phyloP scores from a whole-genome alignment of 2,329 filamentous ascomycete genomes.

The Exophiala xenobiotica region DNA sequence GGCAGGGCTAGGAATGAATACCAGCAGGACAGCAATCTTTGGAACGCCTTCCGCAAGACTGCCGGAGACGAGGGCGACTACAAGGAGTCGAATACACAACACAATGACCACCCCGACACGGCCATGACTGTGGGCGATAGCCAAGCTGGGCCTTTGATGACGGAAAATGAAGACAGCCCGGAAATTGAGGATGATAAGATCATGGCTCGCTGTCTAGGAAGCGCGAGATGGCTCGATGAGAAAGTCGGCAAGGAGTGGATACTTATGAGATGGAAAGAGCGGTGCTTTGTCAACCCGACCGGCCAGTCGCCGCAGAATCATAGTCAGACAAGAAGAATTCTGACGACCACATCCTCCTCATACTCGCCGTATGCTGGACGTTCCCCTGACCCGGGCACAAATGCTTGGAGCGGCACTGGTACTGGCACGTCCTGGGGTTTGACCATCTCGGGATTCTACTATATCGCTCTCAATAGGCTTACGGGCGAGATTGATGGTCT shows the following conservation, averaged over 20 bases:
- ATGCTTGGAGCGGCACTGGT: too few species aligned
- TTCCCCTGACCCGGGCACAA: background rate
- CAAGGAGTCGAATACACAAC: constrained; percentile 30
- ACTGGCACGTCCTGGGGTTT: constrained; percentile 42
- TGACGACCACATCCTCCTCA: constrained; percentile 12
- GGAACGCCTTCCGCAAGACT: constrained; percentile 25
- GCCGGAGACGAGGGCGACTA: constrained; percentile 17
- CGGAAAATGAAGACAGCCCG: constrained; percentile 10
- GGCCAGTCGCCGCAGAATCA: constrained; percentile 3
- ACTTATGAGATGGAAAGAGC: constrained; percentile 54
- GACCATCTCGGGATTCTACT: constrained; percentile 53
- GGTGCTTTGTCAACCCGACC: constrained; percentile 43
- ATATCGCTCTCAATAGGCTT: constrained; percentile 47
- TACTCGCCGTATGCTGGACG: background rate
- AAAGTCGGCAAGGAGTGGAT: constrained; percentile 44
- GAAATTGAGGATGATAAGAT: constrained; percentile 22
- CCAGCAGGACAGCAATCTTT: constrained; percentile 20
- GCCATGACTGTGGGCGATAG: background rate
- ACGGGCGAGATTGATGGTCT: constrained; percentile 49
- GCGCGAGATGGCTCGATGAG: constrained; percentile 27
- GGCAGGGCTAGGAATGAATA: constrained; percentile 20
- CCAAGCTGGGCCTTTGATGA: constrained; percentile 33
- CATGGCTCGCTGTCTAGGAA: constrained; percentile 26
- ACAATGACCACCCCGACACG: too few species aligned
- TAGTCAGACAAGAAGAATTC: constrained; percentile 11